Percentiles rank a stretch among this genome's conserved stretches.
Evolutionary conservation across 306 rosid species (phyloP).

Genomic region (Benincasa hispida): DNA sequence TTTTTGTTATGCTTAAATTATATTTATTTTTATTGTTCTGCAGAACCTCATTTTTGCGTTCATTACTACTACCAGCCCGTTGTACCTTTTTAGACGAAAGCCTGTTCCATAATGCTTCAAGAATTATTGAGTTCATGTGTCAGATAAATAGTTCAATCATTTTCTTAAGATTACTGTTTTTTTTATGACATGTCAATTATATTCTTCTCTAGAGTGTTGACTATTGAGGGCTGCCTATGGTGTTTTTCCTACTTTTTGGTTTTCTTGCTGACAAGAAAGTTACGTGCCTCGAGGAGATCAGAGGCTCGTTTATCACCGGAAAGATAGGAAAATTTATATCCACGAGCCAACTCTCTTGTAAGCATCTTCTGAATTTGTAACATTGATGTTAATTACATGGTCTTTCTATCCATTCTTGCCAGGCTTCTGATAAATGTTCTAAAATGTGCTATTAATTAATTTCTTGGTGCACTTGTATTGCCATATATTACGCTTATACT

Average conservation of each 20-base stretch:
- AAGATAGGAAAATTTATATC: background rate
- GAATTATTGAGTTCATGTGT: background rate
- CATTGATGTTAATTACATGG: background rate
- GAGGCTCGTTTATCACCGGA: background rate
- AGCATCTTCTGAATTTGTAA: background rate
- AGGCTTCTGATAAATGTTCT: background rate
- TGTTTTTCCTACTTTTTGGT: background rate
- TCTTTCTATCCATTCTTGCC: background rate
- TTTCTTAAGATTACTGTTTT: background rate
- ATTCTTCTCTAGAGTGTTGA: background rate
- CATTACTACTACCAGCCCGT: background rate
- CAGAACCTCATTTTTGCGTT: background rate
- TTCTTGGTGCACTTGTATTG: background rate
- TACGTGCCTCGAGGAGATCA: background rate
- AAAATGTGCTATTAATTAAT: background rate
- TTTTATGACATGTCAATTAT: background rate
- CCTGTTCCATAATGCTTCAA: background rate
- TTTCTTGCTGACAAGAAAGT: background rate
- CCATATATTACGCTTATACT: background rate
- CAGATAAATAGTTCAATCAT: background rate
- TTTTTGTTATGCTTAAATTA: background rate
- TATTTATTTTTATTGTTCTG: background rate
- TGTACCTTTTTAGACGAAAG: background rate
- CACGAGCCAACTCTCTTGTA: background rate
- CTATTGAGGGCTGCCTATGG: background rate